Evolutionary conservation across 257 asterid genomes (phyloP).

Genomic region (Misopates orontium): DNA sequence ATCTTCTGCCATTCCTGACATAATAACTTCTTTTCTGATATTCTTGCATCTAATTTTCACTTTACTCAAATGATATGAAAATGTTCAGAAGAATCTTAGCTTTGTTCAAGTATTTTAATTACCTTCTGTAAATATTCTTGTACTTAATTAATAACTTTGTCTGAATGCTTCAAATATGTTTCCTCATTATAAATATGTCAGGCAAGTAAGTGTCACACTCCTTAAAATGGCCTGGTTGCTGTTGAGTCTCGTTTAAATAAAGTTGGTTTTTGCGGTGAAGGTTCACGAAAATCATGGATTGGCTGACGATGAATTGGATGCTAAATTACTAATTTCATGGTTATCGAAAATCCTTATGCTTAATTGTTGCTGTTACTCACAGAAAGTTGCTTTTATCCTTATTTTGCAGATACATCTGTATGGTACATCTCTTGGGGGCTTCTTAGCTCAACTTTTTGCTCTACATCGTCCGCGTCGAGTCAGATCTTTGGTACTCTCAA

Average conservation of each 20-base stretch:
- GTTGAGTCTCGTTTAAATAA: not conserved
- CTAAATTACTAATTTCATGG: not conserved
- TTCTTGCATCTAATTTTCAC: too few species aligned
- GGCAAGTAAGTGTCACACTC: too few species aligned
- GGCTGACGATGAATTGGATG: slow-evolving; percentile 1
- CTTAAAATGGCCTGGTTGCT: too few species aligned
- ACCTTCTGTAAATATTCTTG: too few species aligned
- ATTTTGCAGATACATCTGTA: slow-evolving; percentile 77
- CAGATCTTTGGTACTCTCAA: slow-evolving; percentile 86
- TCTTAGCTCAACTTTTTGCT: slow-evolving; percentile 97
- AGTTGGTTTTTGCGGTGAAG: slow-evolving; percentile 1
- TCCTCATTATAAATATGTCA: too few species aligned
- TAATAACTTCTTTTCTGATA: too few species aligned
- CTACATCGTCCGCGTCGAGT: slow-evolving; percentile 97
- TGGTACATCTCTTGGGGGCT: slow-evolving; percentile 97
- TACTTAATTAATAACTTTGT: too few species aligned
- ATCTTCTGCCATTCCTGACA: too few species aligned
- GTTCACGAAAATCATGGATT: slow-evolving; percentile 3
- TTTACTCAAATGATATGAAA: too few species aligned
- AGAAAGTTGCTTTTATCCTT: slow-evolving; percentile 23
- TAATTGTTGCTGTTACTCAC: slow-evolving; percentile 7
- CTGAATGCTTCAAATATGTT: too few species aligned
- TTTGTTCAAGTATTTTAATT: too few species aligned
- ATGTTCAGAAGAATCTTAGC: too few species aligned
- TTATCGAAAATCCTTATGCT: not conserved